Evolutionary conservation across 345 rosid species (phyloP), one percentile per base, ranked within the genome.

Genomic region (Citrus unshiu): DNA sequence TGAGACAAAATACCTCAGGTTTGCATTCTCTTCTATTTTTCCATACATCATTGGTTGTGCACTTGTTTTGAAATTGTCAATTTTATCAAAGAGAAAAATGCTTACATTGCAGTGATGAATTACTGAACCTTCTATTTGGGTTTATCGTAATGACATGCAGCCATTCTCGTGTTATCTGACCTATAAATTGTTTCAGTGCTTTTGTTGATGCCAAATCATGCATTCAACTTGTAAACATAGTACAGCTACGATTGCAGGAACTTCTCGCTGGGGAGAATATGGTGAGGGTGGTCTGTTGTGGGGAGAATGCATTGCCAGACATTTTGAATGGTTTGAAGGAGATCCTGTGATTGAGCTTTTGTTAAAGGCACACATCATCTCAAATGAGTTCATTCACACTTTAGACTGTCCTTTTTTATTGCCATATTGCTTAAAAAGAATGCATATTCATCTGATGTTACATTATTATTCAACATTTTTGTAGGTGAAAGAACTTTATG

Each of bases 251-350:
- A 46, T 27, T 81, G 77, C 82, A 96, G 99, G 97, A 77, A 96
- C 98, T 19, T 90, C 88, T 66, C 90, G 93, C n/a, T 96, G 99
- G 99, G 97, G 98, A 83, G 99, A 94, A 85, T 96, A 86, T 79
- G 99, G 99, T 57, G 91, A 87, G 83, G 99, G 99, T 37, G 99
- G 98, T 77, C 79, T 96, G 69, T 84, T 96, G 80, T 96, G 99
- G 99, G 98, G 97, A 74, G 99, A 93, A 83, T 96, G 98, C 81
- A 86, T 58, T 81, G 83, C 87, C 70, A 87, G 93, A 73, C 87
- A 85, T 82, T 93, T 92, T 84, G 97, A 96, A 73, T 96, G 99
- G 99, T 87, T 96, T 86, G 95, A 91, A 80, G 97, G 95, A 59
- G 75, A 90, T 86, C 85, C 89, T 30, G 84, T 92, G 40, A n/a